Evolutionary conservation across 768 basidiomycete genomes (phyloP).

Genomic region (Sistotremastrum suecicum): DNA sequence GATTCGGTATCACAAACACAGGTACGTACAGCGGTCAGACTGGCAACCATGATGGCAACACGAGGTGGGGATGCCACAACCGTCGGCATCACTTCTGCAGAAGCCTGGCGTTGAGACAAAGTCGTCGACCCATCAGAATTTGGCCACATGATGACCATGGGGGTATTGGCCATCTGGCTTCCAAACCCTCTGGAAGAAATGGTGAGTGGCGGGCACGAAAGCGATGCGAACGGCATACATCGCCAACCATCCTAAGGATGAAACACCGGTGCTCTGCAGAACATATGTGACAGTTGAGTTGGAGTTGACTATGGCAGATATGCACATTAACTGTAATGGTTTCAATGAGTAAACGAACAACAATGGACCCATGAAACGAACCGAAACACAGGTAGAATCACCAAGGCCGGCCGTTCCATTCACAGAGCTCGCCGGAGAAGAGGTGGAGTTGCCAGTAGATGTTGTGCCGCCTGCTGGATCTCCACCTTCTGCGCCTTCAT

Average conservation of each 20-base stretch:
- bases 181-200: slow-evolving; percentile 42
- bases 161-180: slow-evolving; percentile 32
- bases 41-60: slow-evolving; percentile 25
- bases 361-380: slow-evolving; percentile 14
- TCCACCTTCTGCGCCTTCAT: background rate
- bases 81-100: slow-evolving; percentile 38
- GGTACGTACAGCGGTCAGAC: slow-evolving; percentile 24
- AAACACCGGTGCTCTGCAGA: slow-evolving; percentile 28
- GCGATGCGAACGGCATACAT: slow-evolving; percentile 4
- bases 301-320: slow-evolving; percentile 28
- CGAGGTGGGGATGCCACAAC: slow-evolving; percentile 39
- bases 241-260: slow-evolving; percentile 41
- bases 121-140: slow-evolving; percentile 48
- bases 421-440: slow-evolving; percentile 24
- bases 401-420: slow-evolving; percentile 6
- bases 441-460: slow-evolving; percentile 6
- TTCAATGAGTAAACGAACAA: background rate
- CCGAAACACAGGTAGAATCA: slow-evolving; percentile 16
- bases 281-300: slow-evolving; percentile 35
- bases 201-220: background rate
- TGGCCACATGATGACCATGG: slow-evolving; percentile 67
- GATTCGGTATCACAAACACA: background rate
- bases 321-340: slow-evolving; percentile 28
- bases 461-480: slow-evolving; percentile 1
- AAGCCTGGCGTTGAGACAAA: slow-evolving; percentile 48